These are phyloP conservation scores for Canna indica DNA, from an alignment of 176 grass and related monocot genomes.

Conservation along the genomic window DNA sequence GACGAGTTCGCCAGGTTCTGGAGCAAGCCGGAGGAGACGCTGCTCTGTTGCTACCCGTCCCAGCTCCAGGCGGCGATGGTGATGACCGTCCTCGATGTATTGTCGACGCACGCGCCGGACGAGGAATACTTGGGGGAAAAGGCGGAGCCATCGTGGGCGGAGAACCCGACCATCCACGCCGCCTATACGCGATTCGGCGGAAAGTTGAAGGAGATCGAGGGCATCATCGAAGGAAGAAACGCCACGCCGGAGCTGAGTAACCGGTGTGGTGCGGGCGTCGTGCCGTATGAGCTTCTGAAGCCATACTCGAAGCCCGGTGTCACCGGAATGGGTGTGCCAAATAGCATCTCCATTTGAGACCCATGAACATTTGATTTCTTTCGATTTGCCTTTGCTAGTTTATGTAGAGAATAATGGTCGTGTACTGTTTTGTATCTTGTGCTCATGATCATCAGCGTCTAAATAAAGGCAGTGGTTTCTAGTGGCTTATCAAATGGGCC, in stretches of 20 bases:
- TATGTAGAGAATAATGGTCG: too few species aligned
- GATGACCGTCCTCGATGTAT: slow-evolving; percentile 65
- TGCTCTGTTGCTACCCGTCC: slow-evolving; percentile 53
- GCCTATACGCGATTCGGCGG: slow-evolving; percentile 72
- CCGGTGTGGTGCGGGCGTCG: slow-evolving; percentile 61
- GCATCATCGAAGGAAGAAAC: slow-evolving; percentile 54
- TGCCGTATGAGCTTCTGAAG: slow-evolving; percentile 86
- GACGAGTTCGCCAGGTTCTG: slow-evolving; percentile 35
- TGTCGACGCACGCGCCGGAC: slow-evolving; percentile 72
- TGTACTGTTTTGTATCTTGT: too few species aligned
- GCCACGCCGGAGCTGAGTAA: slow-evolving; percentile 38
- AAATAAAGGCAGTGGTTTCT: too few species aligned
- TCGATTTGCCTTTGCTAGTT: too few species aligned
- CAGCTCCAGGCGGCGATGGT: slow-evolving; percentile 58
- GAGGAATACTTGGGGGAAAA: slow-evolving; percentile 75
- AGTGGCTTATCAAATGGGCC: too few species aligned
- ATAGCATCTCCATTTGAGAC: slow-evolving; percentile 79
- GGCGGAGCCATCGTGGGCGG: slow-evolving; percentile 45
- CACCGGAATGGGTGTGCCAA: slow-evolving; percentile 75
- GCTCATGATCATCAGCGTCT: too few species aligned
- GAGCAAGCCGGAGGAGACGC: slow-evolving; percentile 32
- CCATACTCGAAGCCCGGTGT: slow-evolving; percentile 67
- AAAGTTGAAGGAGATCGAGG: slow-evolving; percentile 73
- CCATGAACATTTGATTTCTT: too few species aligned
- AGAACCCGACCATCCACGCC: slow-evolving; percentile 42